Conservation (phyloP, 2,329 filamentous ascomycete genomes). For the Trichoderma afroharzianum region DNA sequence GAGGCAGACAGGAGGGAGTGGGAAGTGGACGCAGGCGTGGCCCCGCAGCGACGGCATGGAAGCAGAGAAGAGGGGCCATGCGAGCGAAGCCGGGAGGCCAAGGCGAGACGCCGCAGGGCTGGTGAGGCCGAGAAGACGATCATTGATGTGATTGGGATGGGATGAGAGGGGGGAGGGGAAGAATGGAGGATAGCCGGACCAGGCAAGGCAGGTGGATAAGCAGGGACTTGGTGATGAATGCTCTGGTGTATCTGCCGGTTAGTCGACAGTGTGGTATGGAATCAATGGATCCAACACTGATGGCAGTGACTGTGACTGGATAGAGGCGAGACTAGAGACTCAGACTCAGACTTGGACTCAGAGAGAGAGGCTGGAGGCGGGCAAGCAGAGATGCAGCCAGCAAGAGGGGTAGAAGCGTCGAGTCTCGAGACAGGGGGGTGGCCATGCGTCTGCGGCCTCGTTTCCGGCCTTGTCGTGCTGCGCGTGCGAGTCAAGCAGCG, state of each 20-base stretch:
- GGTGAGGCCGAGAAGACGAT: constrained; percentile 19
- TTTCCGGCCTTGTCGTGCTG: not conserved
- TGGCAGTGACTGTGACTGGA: not conserved
- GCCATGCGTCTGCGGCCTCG: not conserved
- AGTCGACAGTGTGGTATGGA: not conserved
- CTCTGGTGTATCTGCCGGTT: not conserved
- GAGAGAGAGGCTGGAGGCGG: not conserved
- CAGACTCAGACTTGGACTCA: not conserved
- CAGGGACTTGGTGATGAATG: not conserved
- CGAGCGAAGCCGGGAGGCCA: constrained; percentile 15
- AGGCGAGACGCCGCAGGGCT: constrained; percentile 22
- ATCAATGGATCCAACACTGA: not conserved
- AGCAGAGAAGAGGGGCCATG: constrained; percentile 22
- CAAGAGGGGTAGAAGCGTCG: not conserved
- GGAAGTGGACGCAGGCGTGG: constrained; percentile 18
- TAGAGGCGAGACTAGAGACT: not conserved
- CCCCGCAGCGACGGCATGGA: constrained; percentile 23
- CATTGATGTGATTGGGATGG: constrained; percentile 6
- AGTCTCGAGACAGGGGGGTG: not conserved
- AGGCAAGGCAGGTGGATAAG: not conserved
- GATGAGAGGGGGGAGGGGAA: not conserved
- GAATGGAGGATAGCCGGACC: not conserved
- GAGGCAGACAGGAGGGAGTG: constrained; percentile 20
- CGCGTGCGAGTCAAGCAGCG: not conserved
- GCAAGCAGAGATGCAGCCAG: not conserved